Conservation (phyloP, 169 alveolate genomes). For the Neospora caninum region DNA sequence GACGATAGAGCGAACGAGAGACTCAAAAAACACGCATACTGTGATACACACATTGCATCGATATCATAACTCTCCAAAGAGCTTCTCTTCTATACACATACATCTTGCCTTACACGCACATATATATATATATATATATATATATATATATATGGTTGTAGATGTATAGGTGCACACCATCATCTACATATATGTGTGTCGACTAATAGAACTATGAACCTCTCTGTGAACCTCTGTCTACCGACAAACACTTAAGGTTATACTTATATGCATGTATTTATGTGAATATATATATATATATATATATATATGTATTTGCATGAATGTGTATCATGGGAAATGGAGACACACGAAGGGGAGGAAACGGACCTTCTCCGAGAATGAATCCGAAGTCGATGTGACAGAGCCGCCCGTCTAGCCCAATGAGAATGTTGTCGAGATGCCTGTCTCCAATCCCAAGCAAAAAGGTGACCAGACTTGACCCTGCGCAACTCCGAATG, state of each 20-base stretch:
- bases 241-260: not conserved
- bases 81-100: too few relatives aligned
- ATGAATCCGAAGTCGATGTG: conserved; percentile 99
- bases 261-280: not conserved
- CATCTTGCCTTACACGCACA: too few relatives aligned
- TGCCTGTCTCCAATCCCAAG: conserved; percentile 99
- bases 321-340: not conserved
- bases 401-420: conserved; percentile 88
- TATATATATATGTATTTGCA: not conserved
- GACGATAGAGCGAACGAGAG: too few relatives aligned
- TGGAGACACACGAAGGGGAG: not conserved
- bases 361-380: conserved; percentile 84
- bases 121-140: too few relatives aligned
- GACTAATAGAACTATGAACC: too few relatives aligned
- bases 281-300: not conserved
- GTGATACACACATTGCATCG: too few relatives aligned
- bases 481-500: conserved; percentile 96
- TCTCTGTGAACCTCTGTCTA: too few relatives aligned
- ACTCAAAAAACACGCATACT: not conserved
- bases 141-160: not conserved
- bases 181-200: not conserved
- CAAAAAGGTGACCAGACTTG: conserved; percentile 96
- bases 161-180: not conserved
- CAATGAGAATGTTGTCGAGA: conserved; percentile 95
- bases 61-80: not conserved